Conservation (phyloP, 2,329 filamentous ascomycete genomes). For the Aspergillus quadrilineatus region DNA sequence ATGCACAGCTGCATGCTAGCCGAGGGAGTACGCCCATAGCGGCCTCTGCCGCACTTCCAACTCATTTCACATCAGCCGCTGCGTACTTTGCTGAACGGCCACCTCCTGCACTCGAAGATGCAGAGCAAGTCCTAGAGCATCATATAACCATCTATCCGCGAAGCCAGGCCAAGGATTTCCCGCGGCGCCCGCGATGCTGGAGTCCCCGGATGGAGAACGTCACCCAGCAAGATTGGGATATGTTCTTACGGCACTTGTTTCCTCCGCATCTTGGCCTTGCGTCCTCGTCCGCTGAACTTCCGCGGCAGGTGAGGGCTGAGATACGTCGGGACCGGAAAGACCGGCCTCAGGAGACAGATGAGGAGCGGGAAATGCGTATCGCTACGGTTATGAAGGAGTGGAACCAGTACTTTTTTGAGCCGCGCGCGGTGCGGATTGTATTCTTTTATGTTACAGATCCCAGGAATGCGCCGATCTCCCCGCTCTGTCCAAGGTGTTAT, state of each 20-base stretch:
- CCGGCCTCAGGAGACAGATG: slow-evolving; percentile 42
- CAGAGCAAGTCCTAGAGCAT: slow-evolving; percentile 32
- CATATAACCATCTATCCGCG: slow-evolving; percentile 42
- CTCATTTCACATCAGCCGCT: slow-evolving; percentile 37
- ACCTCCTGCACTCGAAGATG: slow-evolving; percentile 25
- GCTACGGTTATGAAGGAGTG: slow-evolving; percentile 43
- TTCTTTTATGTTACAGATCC: slow-evolving; percentile 38
- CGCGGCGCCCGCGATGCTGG: slow-evolving; percentile 45
- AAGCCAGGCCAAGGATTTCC: slow-evolving; percentile 43
- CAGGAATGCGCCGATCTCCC: slow-evolving; percentile 33
- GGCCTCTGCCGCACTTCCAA: slow-evolving; percentile 21
- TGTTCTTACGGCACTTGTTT: slow-evolving; percentile 44
- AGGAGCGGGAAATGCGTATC: slow-evolving; percentile 39
- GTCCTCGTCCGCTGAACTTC: slow-evolving; percentile 36
- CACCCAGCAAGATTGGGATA: slow-evolving; percentile 45
- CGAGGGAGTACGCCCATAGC: slow-evolving; percentile 19
- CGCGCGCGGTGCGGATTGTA: slow-evolving; percentile 34
- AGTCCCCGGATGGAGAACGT: slow-evolving; percentile 34
- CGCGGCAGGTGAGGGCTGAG: slow-evolving; percentile 40
- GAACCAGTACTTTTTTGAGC: slow-evolving; percentile 45
- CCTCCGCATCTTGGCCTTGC: slow-evolving; percentile 40
- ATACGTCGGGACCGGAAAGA: slow-evolving; percentile 44
- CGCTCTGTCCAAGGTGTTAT: slow-evolving; percentile 42
- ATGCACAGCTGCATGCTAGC: slow-evolving; percentile 17
- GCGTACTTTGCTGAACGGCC: slow-evolving; percentile 42